Base-by-base conservation (phyloP, 2,329 filamentous ascomycete genomes). In the Fusarium coffeatum region DNA sequence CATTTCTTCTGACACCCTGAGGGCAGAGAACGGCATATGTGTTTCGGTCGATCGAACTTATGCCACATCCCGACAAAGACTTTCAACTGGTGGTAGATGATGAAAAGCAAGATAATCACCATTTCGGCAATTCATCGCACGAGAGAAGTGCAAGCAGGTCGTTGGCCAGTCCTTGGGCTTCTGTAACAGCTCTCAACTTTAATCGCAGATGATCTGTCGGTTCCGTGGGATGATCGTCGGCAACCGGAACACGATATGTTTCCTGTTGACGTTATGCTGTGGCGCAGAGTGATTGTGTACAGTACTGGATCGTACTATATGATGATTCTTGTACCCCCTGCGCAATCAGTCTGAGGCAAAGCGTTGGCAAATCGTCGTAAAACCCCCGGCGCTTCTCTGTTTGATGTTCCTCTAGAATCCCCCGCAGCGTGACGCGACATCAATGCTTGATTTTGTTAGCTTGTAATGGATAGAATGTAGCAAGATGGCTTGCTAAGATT, bases 221-320 rank as follows among this genome's bases (percentile, higher is more conserved):
- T 27, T 43, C 41, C 30, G 40, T 58, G 59, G 50, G 40, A 56
- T 68, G 68, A 71, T 71, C 64, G 47, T 55, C 68, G 46, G 53
- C 42, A 68, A 56, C 45, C 67, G 63, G 57, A 64, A 71, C 57
- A 43, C 46, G 53, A 51, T 55, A 51, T 70, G 68, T 70, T 68
- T 70, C 68, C 55, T 62, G 20, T 70, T 66, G 48, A 59, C 55
- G 53, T 50, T 55, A 37, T 68, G 45, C 53, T 43, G 49, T 56
- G 43, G 58, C 41, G 34, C 64, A 49, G 56, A 45, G 55, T 32
- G 43, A 27, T 61, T 47, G 48, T 71, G 64, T 48, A 37, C 34
- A 37, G 54, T 22, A 60, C 50, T 45, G 46, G 22, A 23, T 47
- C 25, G 45, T n/a, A 28, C 25, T 30, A 15, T 47, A 30, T 28